Base-by-base conservation (phyloP, 805 yeast genomes). In the Candida andamanensis region DNA sequence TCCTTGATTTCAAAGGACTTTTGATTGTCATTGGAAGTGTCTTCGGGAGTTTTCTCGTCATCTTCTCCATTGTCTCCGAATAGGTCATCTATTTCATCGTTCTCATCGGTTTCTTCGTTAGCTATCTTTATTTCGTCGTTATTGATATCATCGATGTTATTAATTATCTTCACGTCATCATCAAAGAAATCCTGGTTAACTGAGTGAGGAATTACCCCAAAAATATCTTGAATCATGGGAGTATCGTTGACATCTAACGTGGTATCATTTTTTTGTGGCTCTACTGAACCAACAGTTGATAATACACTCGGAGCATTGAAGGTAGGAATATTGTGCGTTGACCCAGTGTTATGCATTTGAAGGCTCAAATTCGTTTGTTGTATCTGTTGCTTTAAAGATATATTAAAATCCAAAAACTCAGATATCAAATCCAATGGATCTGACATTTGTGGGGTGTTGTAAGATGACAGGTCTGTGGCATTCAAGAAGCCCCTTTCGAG, bases 401-500 rank as follows among this genome's bases (percentile, higher is more conserved):
- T 58, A 23, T 46, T 50, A 37, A 55, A 56, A 31, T 60, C 67
- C 17, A 64, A 45, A 32, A 62, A 58, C 10, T 58, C 63, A 2
- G 61, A 49, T 4, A 65, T 54, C 16, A 65, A 47, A 13, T 40
- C 36, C n/a, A 62, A 22, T 3, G 69, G 67, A 32, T 60, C 60
- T 5, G 12, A 27, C 20, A 21, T 43, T 38, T 17, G 37, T 7
- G 33, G 26, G 37, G 40, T 6, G 9, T 14, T 20, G 20, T 17
- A n/a, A n/a, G 17, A 17, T 26, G 36, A 15, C 6, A 58, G 34
- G 54, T n/a, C n/a, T n/a, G n/a, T 53, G 17, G 52, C 39, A 16
- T 52, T 60, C 16, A 49, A 50, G 6, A 21, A 14, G 13, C 32
- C 24, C 19, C 34, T 36, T 34, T 57, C 58, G 24, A 36, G 35